Evolutionary conservation across 305 asterid genomes (phyloP), one percentile per base, ranked within the genome.

Genomic region (Fraxinus velutina): DNA sequence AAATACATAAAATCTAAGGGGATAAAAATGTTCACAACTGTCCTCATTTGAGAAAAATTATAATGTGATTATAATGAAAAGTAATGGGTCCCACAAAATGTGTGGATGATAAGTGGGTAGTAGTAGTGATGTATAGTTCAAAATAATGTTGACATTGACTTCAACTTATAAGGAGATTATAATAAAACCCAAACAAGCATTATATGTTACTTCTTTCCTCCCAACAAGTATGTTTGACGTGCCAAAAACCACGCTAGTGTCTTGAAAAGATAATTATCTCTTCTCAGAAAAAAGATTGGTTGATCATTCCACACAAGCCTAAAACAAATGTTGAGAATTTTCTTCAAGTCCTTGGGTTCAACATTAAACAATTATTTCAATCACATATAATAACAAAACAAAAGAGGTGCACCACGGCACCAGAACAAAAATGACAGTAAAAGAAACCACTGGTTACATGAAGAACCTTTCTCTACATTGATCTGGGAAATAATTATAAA

Each of bases 401-500:
- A 80, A 37, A 79, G 73, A 34, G 66, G 55, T 22, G 24, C 79
- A 34, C 73, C 50, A 15, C 50, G 9, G 50, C 50, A 9, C 50
- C 50, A 2, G 74, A 77, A 68, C 44, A 82, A 64, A 75, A 78
- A 19, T 73, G 39, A 79, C 22, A 10, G 12, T 62, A 9, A 62
- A 8, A 62, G 6, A 29, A 44, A 66, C 44, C 15, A 57, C 64
- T 47, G 34, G 27, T 24, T 72, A 1, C 34, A 42, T 12, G 34
- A 62, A 62, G 50, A 78, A 78, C 39, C 17, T 10, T 7, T 52
- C 32, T 70, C 75, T 33, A 50, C 80, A 83, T 81, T 81, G 75
- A 62, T 36, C 17, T 32, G 71, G 66, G 64, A 73, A 32, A 83
- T 57, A 37, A 85, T 78, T 12, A 77, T n/a, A 81, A 75, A 79